A percentile compares a stretch with the other conserved stretches of the same genome.
phyloP scores from a whole-genome alignment of 257 asterid species.

The Capsicum baccatum region DNA sequence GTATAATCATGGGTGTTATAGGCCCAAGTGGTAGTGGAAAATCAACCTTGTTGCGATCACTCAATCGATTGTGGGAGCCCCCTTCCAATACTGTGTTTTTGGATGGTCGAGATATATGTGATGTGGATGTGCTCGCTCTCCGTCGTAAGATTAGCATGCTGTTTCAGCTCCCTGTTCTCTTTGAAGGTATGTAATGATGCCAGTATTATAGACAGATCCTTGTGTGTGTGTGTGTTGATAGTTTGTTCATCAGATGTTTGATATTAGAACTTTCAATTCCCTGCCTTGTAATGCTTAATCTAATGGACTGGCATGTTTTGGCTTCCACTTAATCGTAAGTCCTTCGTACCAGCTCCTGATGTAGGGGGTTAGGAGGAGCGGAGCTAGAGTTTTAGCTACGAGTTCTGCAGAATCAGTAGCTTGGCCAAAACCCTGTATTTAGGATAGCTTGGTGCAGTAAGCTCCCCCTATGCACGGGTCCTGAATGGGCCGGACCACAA shows the following conservation, averaged over 20 bases:
- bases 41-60: slow-evolving; percentile 73
- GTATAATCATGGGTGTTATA: slow-evolving; percentile 71
- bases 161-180: slow-evolving; percentile 79
- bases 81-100: slow-evolving; percentile 59
- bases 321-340: neutral
- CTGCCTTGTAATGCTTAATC: neutral
- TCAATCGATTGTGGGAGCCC: slow-evolving; percentile 82
- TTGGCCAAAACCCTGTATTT: neutral
- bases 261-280: neutral
- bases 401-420: too few relatives aligned
- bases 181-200: slow-evolving; percentile 55
- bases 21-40: slow-evolving; percentile 92
- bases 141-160: slow-evolving; percentile 76
- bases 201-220: neutral
- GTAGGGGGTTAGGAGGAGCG: neutral
- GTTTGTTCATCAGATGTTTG: neutral
- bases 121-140: slow-evolving; percentile 63
- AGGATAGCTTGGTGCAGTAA: too few relatives aligned
- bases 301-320: neutral
- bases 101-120: slow-evolving; percentile 67
- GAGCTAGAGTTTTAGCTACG: neutral
- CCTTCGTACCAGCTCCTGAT: neutral
- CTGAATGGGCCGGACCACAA: too few relatives aligned
- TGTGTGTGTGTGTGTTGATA: neutral
- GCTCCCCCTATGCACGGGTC: too few relatives aligned